Evolutionary conservation across 306 rosid species (phyloP).

Genomic region (Comarum palustre): DNA sequence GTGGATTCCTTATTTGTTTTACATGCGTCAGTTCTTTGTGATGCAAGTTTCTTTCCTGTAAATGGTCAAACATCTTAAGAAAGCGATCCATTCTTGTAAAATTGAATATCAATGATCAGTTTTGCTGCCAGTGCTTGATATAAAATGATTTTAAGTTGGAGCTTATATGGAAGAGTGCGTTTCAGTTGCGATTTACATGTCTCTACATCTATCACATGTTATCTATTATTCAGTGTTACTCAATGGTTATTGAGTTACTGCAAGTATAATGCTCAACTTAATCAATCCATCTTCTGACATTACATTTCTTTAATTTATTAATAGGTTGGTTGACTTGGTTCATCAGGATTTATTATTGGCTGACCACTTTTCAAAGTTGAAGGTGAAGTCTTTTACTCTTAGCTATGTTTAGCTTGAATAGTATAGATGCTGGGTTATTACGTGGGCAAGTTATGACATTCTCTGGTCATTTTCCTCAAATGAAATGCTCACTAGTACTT

Average conservation of each 20-base stretch:
- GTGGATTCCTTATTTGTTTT: background rate
- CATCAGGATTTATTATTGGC: slow-evolving; percentile 87
- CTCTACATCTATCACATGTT: slow-evolving; percentile 4
- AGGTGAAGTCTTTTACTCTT: slow-evolving; percentile 49
- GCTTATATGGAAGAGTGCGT: background rate
- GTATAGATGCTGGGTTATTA: slow-evolving; percentile 14
- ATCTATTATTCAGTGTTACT: slow-evolving; percentile 6
- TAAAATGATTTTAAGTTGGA: background rate
- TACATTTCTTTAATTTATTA: slow-evolving; percentile 16
- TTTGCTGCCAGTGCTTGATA: background rate
- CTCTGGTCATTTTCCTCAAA: too few relatives aligned
- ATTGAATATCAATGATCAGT: background rate
- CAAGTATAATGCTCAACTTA: slow-evolving; percentile 11
- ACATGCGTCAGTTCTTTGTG: background rate
- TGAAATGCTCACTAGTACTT: background rate
- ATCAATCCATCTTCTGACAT: slow-evolving; percentile 21
- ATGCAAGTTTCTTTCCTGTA: background rate
- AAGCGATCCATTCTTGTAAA: background rate
- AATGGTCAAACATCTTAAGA: background rate
- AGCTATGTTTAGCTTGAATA: slow-evolving; percentile 14
- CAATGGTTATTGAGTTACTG: slow-evolving; percentile 15
- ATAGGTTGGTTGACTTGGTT: slow-evolving; percentile 82
- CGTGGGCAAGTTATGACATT: slow-evolving; percentile 14
- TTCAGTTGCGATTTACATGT: background rate
- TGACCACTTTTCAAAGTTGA: slow-evolving; percentile 75